phyloP scores from a whole-genome alignment of 2,329 filamentous ascomycete genomes.

The Venturia asperata region DNA sequence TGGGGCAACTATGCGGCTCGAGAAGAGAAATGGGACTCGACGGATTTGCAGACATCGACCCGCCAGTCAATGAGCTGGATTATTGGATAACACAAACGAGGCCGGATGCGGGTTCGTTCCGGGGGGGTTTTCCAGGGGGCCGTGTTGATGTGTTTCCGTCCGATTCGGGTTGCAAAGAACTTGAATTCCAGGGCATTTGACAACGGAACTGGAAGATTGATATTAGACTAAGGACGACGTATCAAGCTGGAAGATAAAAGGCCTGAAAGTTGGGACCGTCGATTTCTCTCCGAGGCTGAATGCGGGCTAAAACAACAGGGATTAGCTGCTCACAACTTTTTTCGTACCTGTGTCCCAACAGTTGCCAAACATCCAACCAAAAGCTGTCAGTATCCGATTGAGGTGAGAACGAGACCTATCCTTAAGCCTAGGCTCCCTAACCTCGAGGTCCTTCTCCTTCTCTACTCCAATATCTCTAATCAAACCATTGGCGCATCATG shows the following conservation, averaged over 20 bases:
- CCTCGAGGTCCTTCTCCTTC: background rate
- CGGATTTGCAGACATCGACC: background rate
- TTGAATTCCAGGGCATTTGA: no score
- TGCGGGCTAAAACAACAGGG: background rate
- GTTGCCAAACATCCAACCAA: background rate
- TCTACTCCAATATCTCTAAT: background rate
- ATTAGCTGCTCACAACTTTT: slow-evolving; percentile 12
- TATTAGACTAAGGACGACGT: no score
- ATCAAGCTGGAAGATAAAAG: no score
- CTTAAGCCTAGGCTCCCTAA: background rate
- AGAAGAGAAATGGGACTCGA: background rate
- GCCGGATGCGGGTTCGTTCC: no score
- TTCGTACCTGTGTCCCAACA: slow-evolving; percentile 3
- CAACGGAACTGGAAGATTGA: no score
- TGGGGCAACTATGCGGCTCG: no score
- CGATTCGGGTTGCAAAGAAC: no score
- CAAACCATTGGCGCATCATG: slow-evolving; percentile 12
- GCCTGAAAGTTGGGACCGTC: background rate
- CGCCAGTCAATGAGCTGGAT: background rate
- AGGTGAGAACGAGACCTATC: background rate
- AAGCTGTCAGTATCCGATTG: background rate
- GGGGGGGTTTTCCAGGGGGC: no score
- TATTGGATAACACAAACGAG: background rate
- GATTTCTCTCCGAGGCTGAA: background rate
- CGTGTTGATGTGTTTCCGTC: no score